Percentiles rank a stretch among this genome's conserved stretches.
Evolutionary conservation across 176 grass and related monocot species (phyloP).

Genomic region (Urochloa ruziziensis): DNA sequence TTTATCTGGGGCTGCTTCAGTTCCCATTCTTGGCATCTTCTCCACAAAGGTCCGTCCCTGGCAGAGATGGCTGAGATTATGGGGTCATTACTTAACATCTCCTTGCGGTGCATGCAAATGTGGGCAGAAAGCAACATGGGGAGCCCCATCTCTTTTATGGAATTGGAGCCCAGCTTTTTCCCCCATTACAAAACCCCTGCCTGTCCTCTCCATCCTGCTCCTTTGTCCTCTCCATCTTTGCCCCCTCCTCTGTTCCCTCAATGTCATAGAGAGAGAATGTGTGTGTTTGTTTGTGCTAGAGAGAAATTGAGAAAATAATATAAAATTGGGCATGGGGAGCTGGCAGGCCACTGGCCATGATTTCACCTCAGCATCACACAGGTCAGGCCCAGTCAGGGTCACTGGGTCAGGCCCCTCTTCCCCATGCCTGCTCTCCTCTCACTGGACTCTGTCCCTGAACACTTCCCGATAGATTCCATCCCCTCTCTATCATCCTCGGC

Average conservation of each 20-base stretch:
- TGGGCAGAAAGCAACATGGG: constrained; percentile 52
- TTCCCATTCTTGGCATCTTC: constrained; percentile 44
- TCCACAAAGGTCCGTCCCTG: background rate
- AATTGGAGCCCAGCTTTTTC: constrained; percentile 39
- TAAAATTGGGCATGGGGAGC: constrained; percentile 23
- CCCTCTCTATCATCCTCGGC: constrained; percentile 58
- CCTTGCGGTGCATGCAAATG: constrained; percentile 37
- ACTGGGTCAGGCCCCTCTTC: background rate
- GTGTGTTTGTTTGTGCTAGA: background rate
- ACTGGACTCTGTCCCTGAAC: constrained; percentile 17
- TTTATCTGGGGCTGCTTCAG: constrained; percentile 31
- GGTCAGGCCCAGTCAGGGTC: background rate
- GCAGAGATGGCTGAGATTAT: constrained; percentile 35
- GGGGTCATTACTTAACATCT: constrained; percentile 47
- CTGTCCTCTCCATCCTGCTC: constrained; percentile 26
- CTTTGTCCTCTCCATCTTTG: background rate
- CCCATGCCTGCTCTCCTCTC: background rate
- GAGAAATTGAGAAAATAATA: background rate
- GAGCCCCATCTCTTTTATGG: constrained; percentile 37
- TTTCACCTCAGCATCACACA: constrained; percentile 34
- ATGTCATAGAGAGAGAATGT: background rate
- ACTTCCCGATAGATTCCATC: constrained; percentile 70
- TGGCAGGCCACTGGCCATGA: constrained; percentile 30
- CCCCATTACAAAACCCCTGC: constrained; percentile 34
- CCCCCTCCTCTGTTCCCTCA: background rate